Evolutionary conservation across 208 protist species (phyloP), one percentile per base, ranked within the genome.

Genomic region (Balamuthia mandrillaris): DNA sequence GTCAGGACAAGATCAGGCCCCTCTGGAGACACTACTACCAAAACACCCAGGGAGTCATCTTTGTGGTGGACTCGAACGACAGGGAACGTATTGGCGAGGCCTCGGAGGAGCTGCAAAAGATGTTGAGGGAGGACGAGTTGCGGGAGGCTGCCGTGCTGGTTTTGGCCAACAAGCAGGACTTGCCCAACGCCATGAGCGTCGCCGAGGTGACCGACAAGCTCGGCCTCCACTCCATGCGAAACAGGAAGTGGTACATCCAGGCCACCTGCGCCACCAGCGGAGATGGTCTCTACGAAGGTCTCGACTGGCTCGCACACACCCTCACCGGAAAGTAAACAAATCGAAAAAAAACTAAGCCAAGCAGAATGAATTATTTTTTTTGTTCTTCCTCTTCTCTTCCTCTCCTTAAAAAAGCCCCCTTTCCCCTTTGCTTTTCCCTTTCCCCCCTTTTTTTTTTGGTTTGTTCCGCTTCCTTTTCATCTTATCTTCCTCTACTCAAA

Each of bases 131-230:
- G 70, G 91, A 96, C 39, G 92, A 96, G 75, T 93, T 98, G 47
- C 51, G 88, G 29, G 90, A 95, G 3, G 3, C 39, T 41, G 93
- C 93, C 4, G 74, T 91, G 42, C 39, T 97, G 9, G 91, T 97
- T 5, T 95, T 96, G 65, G 94, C 94, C 39, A 97, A 97, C 91
- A 97, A 97, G 84, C 96, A 97, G 52, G 96, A 95, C 87, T 54
- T 95, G 79, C 93, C 94, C 49, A 90, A 93, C 65, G 94, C 94
- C 21, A 87, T 95, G 84, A 86, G 72, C 3, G 88, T 91, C 16
- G 58, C 87, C 18, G 90, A 66, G 7, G 14, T 79, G 35, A 92
- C 91, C 3, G 89, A 95, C 35, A 88, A 90, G 60, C 88, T 96
- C 1, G 89, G 87, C 10, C 86, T 96, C 21, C 74, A 94, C 39